A percentile compares a stretch with the other conserved stretches of the same genome.
Conservation (phyloP, 1,284 basidiomycete species). For the Leccinum fuscescens region DNA sequence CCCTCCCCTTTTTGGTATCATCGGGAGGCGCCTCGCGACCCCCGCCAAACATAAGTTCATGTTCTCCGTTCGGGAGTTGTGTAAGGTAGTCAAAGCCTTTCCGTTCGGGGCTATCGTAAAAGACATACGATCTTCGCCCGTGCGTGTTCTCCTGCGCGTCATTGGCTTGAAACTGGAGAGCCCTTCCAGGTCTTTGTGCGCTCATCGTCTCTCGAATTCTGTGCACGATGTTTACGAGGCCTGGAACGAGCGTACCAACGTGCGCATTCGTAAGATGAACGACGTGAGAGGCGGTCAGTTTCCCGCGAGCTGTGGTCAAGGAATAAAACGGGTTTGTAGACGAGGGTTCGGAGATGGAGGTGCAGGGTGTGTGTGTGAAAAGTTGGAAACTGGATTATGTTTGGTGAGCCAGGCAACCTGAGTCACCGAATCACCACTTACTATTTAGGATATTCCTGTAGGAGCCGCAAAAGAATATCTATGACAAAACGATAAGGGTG, state of each 20-base stretch:
- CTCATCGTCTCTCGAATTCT: conserved; percentile 65
- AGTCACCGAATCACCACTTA: conserved; percentile 21
- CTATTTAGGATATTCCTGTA: conserved; percentile 42
- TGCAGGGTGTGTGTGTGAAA: conserved; percentile 56
- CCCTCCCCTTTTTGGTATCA: conserved; percentile 24
- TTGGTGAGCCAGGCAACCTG: not conserved
- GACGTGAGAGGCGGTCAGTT: conserved; percentile 54
- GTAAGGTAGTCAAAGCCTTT: conserved; percentile 70
- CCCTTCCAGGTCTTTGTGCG: conserved; percentile 54
- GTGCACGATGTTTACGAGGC: conserved; percentile 55
- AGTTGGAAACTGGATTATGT: conserved; percentile 44
- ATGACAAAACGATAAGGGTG: conserved; percentile 63
- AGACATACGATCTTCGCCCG: conserved; percentile 54
- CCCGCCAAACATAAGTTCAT: conserved; percentile 67
- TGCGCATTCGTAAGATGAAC: conserved; percentile 83
- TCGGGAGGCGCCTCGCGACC: conserved; percentile 36
- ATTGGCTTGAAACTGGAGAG: conserved; percentile 36
- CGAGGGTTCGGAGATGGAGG: conserved; percentile 36
- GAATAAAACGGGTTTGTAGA: conserved; percentile 35
- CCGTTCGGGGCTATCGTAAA: conserved; percentile 44
- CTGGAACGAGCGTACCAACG: conserved; percentile 64
- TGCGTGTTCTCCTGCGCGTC: conserved; percentile 24
- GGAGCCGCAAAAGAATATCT: conserved; percentile 46
- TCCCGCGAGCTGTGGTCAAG: conserved; percentile 54
- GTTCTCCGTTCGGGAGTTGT: conserved; percentile 50